Conservation (phyloP, 2,329 filamentous ascomycete genomes). For the Ophiognomonia clavigignenti-juglandacearum region DNA sequence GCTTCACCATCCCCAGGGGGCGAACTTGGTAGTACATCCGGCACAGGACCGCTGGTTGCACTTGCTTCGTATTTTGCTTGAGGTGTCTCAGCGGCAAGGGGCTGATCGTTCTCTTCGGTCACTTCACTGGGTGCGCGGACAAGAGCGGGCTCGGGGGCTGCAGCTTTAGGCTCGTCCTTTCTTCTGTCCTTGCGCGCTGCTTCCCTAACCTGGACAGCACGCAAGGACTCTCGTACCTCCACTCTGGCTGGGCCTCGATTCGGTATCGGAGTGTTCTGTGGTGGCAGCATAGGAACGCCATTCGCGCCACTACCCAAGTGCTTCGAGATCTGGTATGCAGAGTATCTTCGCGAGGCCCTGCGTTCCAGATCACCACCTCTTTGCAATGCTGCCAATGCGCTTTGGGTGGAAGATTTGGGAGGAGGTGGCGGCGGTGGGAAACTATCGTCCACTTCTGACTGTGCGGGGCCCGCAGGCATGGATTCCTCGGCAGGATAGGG, state of each 20-base stretch:
- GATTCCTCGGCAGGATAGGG: slow-evolving; percentile 62
- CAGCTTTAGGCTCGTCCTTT: slow-evolving; percentile 34
- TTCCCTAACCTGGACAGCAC: slow-evolving; percentile 53
- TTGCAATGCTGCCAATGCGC: slow-evolving; percentile 86
- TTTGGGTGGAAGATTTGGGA: slow-evolving; percentile 78
- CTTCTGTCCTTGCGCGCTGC: slow-evolving; percentile 44
- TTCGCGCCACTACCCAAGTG: slow-evolving; percentile 77
- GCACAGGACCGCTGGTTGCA: slow-evolving; percentile 55
- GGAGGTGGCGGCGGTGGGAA: slow-evolving; percentile 73
- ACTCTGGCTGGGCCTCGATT: slow-evolving; percentile 76
- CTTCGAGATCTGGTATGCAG: slow-evolving; percentile 94
- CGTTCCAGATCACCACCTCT: slow-evolving; percentile 88
- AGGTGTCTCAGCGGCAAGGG: slow-evolving; percentile 50
- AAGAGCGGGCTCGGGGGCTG: slow-evolving; percentile 44
- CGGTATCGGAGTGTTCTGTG: slow-evolving; percentile 76
- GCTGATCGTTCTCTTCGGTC: slow-evolving; percentile 51
- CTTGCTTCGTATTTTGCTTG: slow-evolving; percentile 59
- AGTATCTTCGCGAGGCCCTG: slow-evolving; percentile 87
- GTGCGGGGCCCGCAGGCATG: slow-evolving; percentile 33
- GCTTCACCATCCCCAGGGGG: slow-evolving; percentile 25
- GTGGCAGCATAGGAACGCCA: slow-evolving; percentile 80
- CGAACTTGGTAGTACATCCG: slow-evolving; percentile 39
- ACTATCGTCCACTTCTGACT: slow-evolving; percentile 48
- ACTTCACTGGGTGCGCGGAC: slow-evolving; percentile 55
- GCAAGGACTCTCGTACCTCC: slow-evolving; percentile 81